Conservation (phyloP, 2,329 filamentous ascomycete species). For the Aureobasidium lini region DNA sequence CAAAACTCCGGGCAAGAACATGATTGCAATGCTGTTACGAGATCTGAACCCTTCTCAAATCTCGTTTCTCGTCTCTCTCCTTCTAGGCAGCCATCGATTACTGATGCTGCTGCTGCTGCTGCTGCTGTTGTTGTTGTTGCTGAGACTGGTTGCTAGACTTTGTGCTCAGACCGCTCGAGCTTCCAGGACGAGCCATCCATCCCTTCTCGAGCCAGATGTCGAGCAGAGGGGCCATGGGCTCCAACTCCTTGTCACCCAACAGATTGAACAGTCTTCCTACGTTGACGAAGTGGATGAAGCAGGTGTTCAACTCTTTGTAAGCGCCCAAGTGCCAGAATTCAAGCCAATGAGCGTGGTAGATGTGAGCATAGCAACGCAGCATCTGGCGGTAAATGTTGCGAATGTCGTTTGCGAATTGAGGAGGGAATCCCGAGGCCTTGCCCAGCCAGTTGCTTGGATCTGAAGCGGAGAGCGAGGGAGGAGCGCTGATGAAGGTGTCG, state of each 20-base stretch:
- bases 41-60: too few species aligned
- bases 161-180: constrained; percentile 11
- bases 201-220: constrained; percentile 87
- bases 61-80: background rate
- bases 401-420: constrained; percentile 61
- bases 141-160: constrained; percentile 1
- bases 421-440: constrained; percentile 67
- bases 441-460: constrained; percentile 70
- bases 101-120: constrained; percentile 5
- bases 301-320: constrained; percentile 46
- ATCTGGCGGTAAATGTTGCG: constrained; percentile 56
- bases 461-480: constrained; percentile 47
- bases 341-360: constrained; percentile 47
- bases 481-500: constrained; percentile 62
- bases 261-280: constrained; percentile 69
- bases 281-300: constrained; percentile 47
- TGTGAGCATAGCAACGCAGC: constrained; percentile 48
- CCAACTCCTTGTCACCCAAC: constrained; percentile 79
- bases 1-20: background rate
- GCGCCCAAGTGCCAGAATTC: constrained; percentile 43
- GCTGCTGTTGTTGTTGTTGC: background rate
- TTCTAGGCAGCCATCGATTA: background rate
- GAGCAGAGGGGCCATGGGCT: constrained; percentile 92
- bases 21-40: background rate
- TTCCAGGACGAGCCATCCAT: constrained; percentile 47